Base-by-base conservation (phyloP, 1,284 basidiomycete genomes). In the Leccinum discolor region DNA sequence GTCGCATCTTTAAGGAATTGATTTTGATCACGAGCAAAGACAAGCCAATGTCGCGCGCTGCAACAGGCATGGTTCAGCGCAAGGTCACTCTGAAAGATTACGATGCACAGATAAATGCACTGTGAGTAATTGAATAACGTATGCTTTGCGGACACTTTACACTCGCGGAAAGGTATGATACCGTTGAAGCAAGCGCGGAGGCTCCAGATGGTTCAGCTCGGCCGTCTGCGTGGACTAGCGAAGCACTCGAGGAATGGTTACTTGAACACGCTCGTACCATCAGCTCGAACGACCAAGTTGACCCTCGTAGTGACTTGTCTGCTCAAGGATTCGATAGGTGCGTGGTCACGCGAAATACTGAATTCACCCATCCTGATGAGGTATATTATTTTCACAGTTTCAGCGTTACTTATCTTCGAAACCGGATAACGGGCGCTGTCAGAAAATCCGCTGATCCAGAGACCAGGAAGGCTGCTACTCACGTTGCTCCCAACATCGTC, bases 241-340 rank as follows among this genome's bases (percentile, higher is more conserved):
- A 68, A 5, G 68, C 56, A 1, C 26, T 81, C 0, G 67, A 69
- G 59, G 60, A 60, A 38, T 81, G 77, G 79, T 63, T 64, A 6
- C 21, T 70, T 8, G 65, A 71, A 40, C 78, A 76, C 21, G 71
- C 74, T 8, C 60, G 67, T 10, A 8, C 61, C 6, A 72, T 79
- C 47, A 75, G 74, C 60, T 54, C 69, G 2, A 64, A 56, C 2
- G 38, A 62, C n/a, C 6, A 23, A 0, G 26, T 74, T 2, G 68
- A 74, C 35, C 63, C 71, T 1, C 42, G 40, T 0, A 59, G 64
- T 2, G 79, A 80, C 50, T 32, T 80, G 1, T 81, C 14, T 14
- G 50, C 50, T 52, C 50, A 52, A 59, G 79, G 78, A 2, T 79
- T 80, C 59, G 78, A 80, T 61, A 80, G 79, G 79, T 78, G 56